phyloP scores from a whole-genome alignment of 2,329 filamentous ascomycete genomes.

The Colletotrichum sp. region DNA sequence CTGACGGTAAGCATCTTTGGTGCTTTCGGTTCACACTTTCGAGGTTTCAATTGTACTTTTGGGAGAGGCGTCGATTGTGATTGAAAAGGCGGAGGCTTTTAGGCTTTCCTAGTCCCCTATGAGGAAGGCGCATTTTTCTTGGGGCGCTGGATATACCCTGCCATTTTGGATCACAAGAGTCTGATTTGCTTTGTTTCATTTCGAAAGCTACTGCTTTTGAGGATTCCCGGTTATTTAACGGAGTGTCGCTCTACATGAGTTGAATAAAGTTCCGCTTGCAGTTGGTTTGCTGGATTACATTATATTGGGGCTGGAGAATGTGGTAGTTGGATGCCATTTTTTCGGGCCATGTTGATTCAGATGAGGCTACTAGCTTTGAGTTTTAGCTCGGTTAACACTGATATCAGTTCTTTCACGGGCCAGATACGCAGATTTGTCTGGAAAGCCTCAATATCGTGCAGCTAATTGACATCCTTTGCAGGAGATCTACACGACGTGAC shows the following conservation, averaged over 20 bases:
- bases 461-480: neutral
- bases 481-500: neutral
- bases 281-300: neutral
- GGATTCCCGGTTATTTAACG: neutral
- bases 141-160: neutral
- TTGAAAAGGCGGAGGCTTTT: neutral
- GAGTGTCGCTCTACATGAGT: neutral
- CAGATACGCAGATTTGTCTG: neutral
- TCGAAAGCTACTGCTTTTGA: neutral
- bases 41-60: neutral
- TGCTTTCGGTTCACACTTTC: neutral
- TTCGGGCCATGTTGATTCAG: neutral
- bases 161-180: neutral
- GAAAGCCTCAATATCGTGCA: neutral
- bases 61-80: neutral
- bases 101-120: neutral
- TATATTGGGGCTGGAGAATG: neutral
- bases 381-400: neutral
- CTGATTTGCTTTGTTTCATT: neutral
- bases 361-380: neutral
- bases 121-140: neutral
- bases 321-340: neutral
- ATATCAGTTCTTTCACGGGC: neutral
- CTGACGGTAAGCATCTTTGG: neutral
- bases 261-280: neutral